A percentile compares a stretch with the other conserved stretches of the same genome.
phyloP scores from a whole-genome alignment of 1,139 yeast species.

The Nakaseomyces sp. region DNA sequence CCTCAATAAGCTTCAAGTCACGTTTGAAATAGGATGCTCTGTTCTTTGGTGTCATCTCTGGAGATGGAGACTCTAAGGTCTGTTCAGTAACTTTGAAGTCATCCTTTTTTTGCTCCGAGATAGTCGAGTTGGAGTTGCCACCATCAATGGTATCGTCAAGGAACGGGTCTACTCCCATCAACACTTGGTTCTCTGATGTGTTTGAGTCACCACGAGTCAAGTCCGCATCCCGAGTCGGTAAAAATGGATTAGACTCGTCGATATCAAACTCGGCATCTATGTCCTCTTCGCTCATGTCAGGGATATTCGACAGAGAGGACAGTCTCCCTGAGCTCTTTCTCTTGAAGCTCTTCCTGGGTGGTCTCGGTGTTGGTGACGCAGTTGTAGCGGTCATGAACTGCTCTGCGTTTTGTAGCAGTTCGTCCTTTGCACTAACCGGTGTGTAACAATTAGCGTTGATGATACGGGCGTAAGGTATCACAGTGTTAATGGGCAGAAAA shows the following conservation, averaged over 20 bases:
- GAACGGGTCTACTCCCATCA: not conserved
- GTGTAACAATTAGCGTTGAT: conserved; percentile 18
- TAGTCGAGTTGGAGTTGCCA: not conserved
- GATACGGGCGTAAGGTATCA: conserved; percentile 29
- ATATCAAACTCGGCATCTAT: conserved; percentile 3
- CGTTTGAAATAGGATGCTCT: conserved; percentile 4
- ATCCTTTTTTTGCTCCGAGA: not conserved
- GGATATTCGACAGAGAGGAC: not conserved
- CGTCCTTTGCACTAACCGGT: not conserved
- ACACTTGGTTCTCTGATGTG: conserved; percentile 1
- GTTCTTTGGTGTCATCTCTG: not conserved
- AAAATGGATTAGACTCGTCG: conserved; percentile 6
- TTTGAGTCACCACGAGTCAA: not conserved
- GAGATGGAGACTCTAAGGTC: not conserved
- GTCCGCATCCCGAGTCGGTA: not conserved
- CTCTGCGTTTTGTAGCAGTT: not conserved
- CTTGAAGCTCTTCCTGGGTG: conserved; percentile 2
- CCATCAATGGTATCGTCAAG: not conserved
- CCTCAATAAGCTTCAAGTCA: conserved; percentile 18
- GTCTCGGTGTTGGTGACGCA: not conserved
- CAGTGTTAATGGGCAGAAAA: conserved; percentile 24
- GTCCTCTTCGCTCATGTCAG: conserved; percentile 9
- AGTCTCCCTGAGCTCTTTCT: not conserved
- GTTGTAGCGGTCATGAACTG: not conserved
- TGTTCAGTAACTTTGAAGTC: not conserved